Base-by-base conservation (phyloP, 306 rosid species). In the Cucurbita ficifolia region DNA sequence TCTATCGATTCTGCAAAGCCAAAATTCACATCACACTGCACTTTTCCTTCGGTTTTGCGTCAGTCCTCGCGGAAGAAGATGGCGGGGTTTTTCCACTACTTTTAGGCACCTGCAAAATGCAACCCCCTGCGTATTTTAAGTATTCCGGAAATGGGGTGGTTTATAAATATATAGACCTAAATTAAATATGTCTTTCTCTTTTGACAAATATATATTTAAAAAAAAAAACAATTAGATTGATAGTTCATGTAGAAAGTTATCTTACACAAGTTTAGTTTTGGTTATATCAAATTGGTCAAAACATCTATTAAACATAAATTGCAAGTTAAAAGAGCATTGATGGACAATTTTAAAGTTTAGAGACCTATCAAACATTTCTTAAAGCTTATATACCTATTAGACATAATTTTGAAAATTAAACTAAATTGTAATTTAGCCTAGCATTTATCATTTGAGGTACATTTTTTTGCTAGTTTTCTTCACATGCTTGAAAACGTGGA, bases 11-110 rank as follows among this genome's bases (percentile, higher is more conserved):
- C 74, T 48, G 59, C 74, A 50, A 50, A 50, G 6, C 58, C 58
- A 70, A 49, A 70, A 70, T 72, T 93, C 93, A 94, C 98, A 94
- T 90, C 79, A 94, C 79, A 51, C 69, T 87, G 86, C 98, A 94
- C 83, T 84, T 94, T 0, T 94, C 98, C 89, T 90, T 94, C 40
- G 92, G 70, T 80, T 87, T 94, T 6, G 67, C n/a, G 36, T 94
- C 98, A 14, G 94, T 75, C 78, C 70, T 87, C 42, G 88, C 43
- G 6, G 95, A 57, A 7, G 89, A 51, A 49, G 84, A 52, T 14
- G 51, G 64, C 12, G 38, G 48, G 65, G 75, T 85, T 76, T 87
- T 81, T 67, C 76, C 85, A 38, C 81, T 68, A 78, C 65, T 85
- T 78, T 92, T 86, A 67, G 88, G 67, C 68, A 48, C 97, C 98